Evolutionary conservation across 1,139 yeast species (phyloP).

Genomic region (Taphrina pruni): DNA sequence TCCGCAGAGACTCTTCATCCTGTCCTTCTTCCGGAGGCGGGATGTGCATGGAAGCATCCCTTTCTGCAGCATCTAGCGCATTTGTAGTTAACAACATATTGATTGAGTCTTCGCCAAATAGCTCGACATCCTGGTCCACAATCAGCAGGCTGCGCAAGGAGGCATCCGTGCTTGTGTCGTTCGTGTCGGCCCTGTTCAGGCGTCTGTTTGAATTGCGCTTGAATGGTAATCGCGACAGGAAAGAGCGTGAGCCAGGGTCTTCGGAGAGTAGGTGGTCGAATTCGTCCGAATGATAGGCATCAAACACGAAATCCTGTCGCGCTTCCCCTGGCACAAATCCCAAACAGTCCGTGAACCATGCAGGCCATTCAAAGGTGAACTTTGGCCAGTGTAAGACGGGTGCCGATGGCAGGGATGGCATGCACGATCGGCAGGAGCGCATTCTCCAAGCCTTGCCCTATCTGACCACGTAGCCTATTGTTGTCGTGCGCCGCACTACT

Average conservation of each 20-base stretch:
- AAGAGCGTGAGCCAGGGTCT: constrained; percentile 22
- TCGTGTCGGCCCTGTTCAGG: not conserved
- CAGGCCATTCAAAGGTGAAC: constrained; percentile 8
- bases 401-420: not conserved
- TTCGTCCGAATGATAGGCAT: constrained; percentile 16
- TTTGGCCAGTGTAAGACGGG: not conserved
- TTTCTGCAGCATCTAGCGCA: constrained; percentile 4
- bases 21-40: not conserved
- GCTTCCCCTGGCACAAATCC: constrained; percentile 8
- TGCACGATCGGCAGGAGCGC: constrained; percentile 8
- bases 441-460: not conserved
- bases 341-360: constrained; percentile 15
- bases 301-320: constrained; percentile 17
- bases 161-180: constrained; percentile 13
- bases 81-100: constrained; percentile 14
- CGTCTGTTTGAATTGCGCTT: constrained; percentile 7
- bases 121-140: constrained; percentile 21
- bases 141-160: constrained; percentile 17
- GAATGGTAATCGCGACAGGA: constrained; percentile 22
- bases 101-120: constrained; percentile 28
- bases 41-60: not conserved
- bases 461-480: too few relatives aligned
- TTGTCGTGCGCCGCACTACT: too few relatives aligned
- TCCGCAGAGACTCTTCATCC: constrained; percentile 13
- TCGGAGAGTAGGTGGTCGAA: constrained; percentile 19